A percentile compares a stretch with the other conserved stretches of the same genome.
These are phyloP conservation scores for Diaporthe ampelina DNA, from an alignment of 2,329 filamentous ascomycete species.

Conservation along the genomic window DNA sequence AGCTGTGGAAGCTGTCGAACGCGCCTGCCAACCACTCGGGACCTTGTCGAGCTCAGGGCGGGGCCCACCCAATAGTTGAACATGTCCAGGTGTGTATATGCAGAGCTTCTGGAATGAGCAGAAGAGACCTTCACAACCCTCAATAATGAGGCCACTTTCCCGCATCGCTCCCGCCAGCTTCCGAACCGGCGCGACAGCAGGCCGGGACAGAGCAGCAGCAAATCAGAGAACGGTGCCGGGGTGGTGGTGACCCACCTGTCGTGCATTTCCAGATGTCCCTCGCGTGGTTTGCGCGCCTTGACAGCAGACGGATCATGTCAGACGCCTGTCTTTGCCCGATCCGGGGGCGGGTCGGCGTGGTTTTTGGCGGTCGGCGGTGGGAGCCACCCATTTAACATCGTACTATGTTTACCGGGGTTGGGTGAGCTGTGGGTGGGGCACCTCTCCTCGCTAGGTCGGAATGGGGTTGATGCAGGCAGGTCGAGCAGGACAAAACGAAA, in stretches of 20 bases:
- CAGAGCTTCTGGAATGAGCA: not conserved
- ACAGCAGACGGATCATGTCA: conserved; percentile 40
- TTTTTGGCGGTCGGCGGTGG: not conserved
- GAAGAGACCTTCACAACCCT: not conserved
- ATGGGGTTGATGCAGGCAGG: not conserved
- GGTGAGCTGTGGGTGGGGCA: not conserved
- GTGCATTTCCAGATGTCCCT: conserved; percentile 8
- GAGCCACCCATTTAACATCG: conserved; percentile 29
- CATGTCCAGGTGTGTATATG: not conserved
- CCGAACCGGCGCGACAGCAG: conserved; percentile 25
- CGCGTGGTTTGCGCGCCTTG: conserved; percentile 37
- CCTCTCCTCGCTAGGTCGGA: not conserved
- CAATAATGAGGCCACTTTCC: conserved; percentile 9
- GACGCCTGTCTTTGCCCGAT: conserved; percentile 31
- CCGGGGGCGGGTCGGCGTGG: conserved; percentile 4
- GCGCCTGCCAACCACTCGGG: not conserved
- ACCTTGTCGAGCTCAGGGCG: not conserved
- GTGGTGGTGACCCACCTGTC: conserved; percentile 26
- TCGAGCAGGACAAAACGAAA: too few relatives aligned
- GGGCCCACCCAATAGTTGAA: not conserved
- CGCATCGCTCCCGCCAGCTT: conserved; percentile 29
- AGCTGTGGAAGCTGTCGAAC: conserved; percentile 3
- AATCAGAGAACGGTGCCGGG: conserved; percentile 16
- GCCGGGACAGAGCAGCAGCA: not conserved
- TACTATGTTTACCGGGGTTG: not conserved